Conservation (phyloP, 176 grass and related monocot genomes). For the Ananas comosus region DNA sequence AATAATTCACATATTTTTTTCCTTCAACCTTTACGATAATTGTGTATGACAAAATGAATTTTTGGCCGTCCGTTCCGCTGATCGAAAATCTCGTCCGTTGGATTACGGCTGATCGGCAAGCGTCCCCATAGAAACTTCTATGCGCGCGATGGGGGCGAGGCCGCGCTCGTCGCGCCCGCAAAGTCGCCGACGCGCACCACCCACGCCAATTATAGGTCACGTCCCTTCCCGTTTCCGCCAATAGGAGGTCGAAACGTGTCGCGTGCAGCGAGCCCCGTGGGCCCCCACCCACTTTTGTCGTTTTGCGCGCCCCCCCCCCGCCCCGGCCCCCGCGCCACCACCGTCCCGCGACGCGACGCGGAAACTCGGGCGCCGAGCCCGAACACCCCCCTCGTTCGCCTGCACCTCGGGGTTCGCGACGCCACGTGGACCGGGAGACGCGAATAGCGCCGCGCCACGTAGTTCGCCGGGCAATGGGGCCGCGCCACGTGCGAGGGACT, state of each 20-base stretch:
- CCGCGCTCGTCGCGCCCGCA: neutral
- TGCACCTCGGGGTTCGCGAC: neutral
- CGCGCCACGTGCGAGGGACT: conserved; percentile 8
- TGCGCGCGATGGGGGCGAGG: neutral
- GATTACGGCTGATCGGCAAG: neutral
- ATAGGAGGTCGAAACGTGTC: neutral
- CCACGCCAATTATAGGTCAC: neutral
- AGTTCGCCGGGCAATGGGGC: neutral
- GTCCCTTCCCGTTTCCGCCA: neutral
- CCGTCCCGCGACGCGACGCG: neutral
- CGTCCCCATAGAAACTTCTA: neutral
- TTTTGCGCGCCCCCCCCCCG: neutral
- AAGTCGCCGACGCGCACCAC: neutral
- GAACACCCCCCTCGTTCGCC: too few relatives aligned
- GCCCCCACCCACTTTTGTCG: neutral
- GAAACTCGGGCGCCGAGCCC: too few relatives aligned
- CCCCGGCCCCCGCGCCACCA: neutral
- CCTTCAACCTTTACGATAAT: too few relatives aligned
- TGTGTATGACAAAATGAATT: too few relatives aligned
- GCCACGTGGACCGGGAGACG: neutral
- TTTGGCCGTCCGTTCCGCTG: too few relatives aligned
- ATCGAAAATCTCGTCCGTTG: neutral
- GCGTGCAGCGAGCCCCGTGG: neutral
- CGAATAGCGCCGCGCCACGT: conserved; percentile 5
- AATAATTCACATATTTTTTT: too few relatives aligned